Evolutionary conservation across 179 eudicot species (phyloP).

Genomic region (Heliamphora ciliata): DNA sequence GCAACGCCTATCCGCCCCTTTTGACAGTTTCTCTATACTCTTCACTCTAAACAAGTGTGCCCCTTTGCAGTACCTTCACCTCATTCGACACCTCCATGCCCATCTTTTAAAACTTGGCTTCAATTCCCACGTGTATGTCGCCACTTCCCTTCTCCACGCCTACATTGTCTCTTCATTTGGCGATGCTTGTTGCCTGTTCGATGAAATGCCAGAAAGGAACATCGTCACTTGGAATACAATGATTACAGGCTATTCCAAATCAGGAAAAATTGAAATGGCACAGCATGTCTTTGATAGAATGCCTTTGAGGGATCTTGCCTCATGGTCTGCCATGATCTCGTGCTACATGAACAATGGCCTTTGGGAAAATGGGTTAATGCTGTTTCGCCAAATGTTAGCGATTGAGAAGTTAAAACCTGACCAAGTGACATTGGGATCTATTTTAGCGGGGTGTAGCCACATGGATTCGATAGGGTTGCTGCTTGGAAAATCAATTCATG

Average conservation of each 20-base stretch:
- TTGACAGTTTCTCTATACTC: conserved; percentile 32
- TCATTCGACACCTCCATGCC: conserved; percentile 40
- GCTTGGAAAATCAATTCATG: conserved; percentile 40
- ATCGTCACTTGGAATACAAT: conserved; percentile 42
- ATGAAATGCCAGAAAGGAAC: conserved; percentile 40
- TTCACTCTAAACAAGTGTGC: conserved; percentile 30
- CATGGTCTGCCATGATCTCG: conserved; percentile 45
- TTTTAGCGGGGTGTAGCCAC: conserved; percentile 24
- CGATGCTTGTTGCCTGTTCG: conserved; percentile 35
- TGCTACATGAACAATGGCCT: conserved; percentile 25
- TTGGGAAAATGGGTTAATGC: conserved; percentile 24
- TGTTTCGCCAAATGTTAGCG: conserved; percentile 24
- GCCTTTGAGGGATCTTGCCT: conserved; percentile 28
- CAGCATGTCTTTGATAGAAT: conserved; percentile 26
- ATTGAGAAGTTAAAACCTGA: conserved; percentile 28
- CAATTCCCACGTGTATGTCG: conserved; percentile 36
- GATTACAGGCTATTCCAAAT: conserved; percentile 29
- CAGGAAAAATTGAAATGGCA: conserved; percentile 27
- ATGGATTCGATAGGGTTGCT: conserved; percentile 31
- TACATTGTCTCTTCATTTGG: conserved; percentile 21
- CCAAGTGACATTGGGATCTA: conserved; percentile 23
- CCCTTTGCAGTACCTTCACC: conserved; percentile 19
- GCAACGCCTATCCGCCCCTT: conserved; percentile 28
- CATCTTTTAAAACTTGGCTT: conserved; percentile 41
- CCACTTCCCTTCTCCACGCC: conserved; percentile 29